phyloP scores from a whole-genome alignment of 805 yeast genomes.

The Nadsonia fulvescens region DNA sequence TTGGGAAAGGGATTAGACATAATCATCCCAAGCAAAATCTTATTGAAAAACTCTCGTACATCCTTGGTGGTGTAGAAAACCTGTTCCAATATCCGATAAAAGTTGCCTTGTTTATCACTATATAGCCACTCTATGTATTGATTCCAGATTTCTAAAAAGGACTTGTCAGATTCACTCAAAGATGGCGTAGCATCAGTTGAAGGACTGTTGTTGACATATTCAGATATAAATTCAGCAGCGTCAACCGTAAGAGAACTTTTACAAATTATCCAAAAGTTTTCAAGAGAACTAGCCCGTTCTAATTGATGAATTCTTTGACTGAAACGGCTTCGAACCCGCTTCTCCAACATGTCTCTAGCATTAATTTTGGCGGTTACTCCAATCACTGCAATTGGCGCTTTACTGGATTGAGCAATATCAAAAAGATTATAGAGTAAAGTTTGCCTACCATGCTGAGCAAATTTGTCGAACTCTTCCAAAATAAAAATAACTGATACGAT shows the following conservation, averaged over 20 bases:
- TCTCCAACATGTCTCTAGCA: constrained; percentile 67
- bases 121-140: too few relatives aligned
- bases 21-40: constrained; percentile 13
- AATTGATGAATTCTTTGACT: constrained; percentile 58
- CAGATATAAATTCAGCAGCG: constrained; percentile 10
- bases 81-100: too few relatives aligned
- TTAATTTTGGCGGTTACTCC: constrained; percentile 66
- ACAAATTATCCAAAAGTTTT: constrained; percentile 33
- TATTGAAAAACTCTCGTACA: constrained; percentile 23
- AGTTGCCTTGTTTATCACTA: too few relatives aligned
- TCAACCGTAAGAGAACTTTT: constrained; percentile 22
- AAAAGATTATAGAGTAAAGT: constrained; percentile 74
- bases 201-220: too few relatives aligned
- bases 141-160: too few relatives aligned
- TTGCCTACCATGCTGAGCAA: constrained; percentile 56
- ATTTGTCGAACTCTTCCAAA: constrained; percentile 73
- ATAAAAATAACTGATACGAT: constrained; percentile 50
- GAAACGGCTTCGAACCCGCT: constrained; percentile 78
- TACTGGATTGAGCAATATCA: constrained; percentile 61
- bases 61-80: constrained; percentile 46
- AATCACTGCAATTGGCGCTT: constrained; percentile 59
- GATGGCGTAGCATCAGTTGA: constrained; percentile 7
- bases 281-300: constrained; percentile 30
- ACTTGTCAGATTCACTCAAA: too few relatives aligned
- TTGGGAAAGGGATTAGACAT: constrained; percentile 13